Conservation (phyloP, 2,329 filamentous ascomycete genomes). For the Diaporthe caulivora region DNA sequence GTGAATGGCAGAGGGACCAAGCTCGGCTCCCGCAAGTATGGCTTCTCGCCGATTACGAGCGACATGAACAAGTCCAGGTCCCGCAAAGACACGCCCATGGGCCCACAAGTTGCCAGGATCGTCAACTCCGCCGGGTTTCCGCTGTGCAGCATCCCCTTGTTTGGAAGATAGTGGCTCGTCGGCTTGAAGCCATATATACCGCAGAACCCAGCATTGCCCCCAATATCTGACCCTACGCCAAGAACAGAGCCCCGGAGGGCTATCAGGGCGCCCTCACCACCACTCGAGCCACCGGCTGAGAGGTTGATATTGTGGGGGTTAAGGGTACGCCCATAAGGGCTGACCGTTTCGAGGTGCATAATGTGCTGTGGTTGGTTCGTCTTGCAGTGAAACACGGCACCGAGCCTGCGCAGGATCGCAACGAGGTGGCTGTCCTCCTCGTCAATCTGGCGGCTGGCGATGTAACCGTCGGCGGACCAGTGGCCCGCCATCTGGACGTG, state of each 20-base stretch:
- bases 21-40: slow-evolving; percentile 46
- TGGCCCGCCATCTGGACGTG: slow-evolving; percentile 68
- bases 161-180: slow-evolving; percentile 44
- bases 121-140: slow-evolving; percentile 50
- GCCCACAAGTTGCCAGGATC: slow-evolving; percentile 50
- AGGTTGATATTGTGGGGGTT: slow-evolving; percentile 73
- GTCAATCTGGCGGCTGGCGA: slow-evolving; percentile 62
- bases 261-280: slow-evolving; percentile 63
- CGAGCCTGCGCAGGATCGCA: slow-evolving; percentile 65
- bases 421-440: slow-evolving; percentile 68
- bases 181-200: slow-evolving; percentile 48
- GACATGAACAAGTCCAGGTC: slow-evolving; percentile 52
- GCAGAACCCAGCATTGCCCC: slow-evolving; percentile 54
- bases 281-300: slow-evolving; percentile 74
- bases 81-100: slow-evolving; percentile 49
- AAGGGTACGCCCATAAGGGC: slow-evolving; percentile 71
- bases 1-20: slow-evolving; percentile 49
- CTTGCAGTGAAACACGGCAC: slow-evolving; percentile 75
- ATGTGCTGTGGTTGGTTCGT: slow-evolving; percentile 75
- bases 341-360: slow-evolving; percentile 68
- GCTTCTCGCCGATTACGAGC: slow-evolving; percentile 43
- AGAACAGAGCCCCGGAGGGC: slow-evolving; percentile 56
- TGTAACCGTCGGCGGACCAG: slow-evolving; percentile 64
- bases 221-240: slow-evolving; percentile 58
- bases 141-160: slow-evolving; percentile 43